Percentiles rank a stretch among this genome's conserved stretches.
Evolutionary conservation across 1,284 basidiomycete genomes (phyloP).

Genomic region (Melampsora americana): DNA sequence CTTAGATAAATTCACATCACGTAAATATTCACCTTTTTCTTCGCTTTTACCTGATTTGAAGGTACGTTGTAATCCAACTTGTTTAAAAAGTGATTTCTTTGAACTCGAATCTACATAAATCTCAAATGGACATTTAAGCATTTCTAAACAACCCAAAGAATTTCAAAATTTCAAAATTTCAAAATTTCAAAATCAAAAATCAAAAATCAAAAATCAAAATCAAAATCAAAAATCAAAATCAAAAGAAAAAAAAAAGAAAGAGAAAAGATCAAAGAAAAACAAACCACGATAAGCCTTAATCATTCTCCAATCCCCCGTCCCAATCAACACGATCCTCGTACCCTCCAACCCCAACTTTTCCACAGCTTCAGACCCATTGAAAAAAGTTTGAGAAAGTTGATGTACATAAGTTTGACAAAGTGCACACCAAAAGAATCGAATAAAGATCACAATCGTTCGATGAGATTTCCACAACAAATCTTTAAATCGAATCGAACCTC

Average conservation of each 20-base stretch:
- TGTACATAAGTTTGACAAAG: conserved; percentile 23
- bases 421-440: conserved; percentile 33
- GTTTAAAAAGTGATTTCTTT: conserved; percentile 15
- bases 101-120: conserved; percentile 20
- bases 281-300: conserved; percentile 24
- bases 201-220: background rate
- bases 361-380: background rate
- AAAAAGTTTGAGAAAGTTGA: conserved; percentile 3
- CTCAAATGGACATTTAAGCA: conserved; percentile 20
- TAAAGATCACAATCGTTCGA: conserved; percentile 18
- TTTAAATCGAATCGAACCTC: conserved; percentile 11
- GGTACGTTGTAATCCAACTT: conserved; percentile 19
- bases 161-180: too few relatives aligned
- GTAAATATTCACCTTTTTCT: background rate
- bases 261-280: too few relatives aligned
- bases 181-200: too few relatives aligned
- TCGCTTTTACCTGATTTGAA: too few relatives aligned
- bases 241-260: too few relatives aligned
- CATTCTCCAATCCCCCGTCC: conserved; percentile 28
- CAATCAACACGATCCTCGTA: conserved; percentile 19
- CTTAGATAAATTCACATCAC: background rate
- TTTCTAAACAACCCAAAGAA: too few relatives aligned
- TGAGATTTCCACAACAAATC: conserved; percentile 1
- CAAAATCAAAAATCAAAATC: too few relatives aligned
- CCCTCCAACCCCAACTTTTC: conserved; percentile 3